Conservation (phyloP, 2,329 filamentous ascomycete species). For the Setomelanomma holmii region DNA sequence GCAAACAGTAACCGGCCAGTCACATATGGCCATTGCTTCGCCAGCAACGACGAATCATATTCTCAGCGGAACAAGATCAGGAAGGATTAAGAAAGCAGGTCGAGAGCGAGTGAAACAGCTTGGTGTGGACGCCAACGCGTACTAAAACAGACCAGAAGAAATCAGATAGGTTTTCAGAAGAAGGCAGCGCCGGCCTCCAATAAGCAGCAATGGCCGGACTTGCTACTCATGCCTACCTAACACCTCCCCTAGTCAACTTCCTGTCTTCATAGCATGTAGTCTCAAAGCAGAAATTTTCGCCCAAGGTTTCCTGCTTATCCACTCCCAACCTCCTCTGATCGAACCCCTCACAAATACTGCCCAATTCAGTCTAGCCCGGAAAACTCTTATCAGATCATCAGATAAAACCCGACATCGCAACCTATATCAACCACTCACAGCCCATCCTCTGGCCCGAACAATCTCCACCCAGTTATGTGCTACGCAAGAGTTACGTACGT, state of each 20-base stretch:
- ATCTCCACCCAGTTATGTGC: constrained; percentile 19
- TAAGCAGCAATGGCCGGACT: no score
- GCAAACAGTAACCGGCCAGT: no score
- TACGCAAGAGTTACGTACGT: constrained; percentile 2
- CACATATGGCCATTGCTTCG: no score
- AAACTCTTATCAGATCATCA: constrained; percentile 25
- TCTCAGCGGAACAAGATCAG: no score
- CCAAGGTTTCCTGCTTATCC: neutral
- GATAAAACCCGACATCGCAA: constrained; percentile 23
- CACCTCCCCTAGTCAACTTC: neutral
- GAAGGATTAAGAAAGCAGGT: no score
- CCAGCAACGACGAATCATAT: no score
- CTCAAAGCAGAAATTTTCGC: neutral
- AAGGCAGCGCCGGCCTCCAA: no score
- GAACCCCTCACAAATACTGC: neutral
- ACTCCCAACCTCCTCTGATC: neutral
- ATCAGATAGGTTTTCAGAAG: no score
- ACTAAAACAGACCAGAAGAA: no score
- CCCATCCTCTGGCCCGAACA: constrained; percentile 10
- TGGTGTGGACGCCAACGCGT: no score
- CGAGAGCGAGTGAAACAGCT: no score
- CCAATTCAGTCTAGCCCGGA: neutral
- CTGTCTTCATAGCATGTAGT: no score
- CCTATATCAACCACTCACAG: constrained; percentile 6
- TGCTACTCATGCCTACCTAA: neutral